Evolutionary conservation across 768 basidiomycete genomes (phyloP).

Genomic region (Leccinum arenicola): DNA sequence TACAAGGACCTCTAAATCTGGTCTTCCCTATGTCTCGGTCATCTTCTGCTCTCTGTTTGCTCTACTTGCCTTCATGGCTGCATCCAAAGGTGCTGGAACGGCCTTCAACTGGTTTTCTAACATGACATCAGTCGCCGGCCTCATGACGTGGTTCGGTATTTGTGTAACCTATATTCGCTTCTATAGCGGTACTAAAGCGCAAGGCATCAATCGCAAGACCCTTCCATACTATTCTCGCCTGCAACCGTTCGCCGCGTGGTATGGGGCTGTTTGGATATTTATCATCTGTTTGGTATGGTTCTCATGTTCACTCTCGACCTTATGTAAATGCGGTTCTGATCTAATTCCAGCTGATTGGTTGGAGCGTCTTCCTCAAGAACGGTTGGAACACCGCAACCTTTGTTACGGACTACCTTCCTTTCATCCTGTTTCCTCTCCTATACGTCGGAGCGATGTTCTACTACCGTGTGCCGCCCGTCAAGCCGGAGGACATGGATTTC

Average conservation of each 20-base stretch:
- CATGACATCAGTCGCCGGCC: constrained; percentile 63
- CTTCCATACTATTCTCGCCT: constrained; percentile 70
- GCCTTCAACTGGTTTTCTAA: constrained; percentile 83
- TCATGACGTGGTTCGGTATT: constrained; percentile 83
- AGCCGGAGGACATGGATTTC: constrained; percentile 80
- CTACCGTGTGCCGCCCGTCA: constrained; percentile 23
- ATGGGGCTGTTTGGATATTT: constrained; percentile 31
- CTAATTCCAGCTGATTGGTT: constrained; percentile 46
- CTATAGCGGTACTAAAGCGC: constrained; percentile 74
- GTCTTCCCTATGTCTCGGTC: constrained; percentile 76
- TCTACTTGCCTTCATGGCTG: constrained; percentile 78
- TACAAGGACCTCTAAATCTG: constrained; percentile 59
- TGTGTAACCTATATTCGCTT: constrained; percentile 78
- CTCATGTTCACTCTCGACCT: not conserved
- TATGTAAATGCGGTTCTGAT: constrained; percentile 21
- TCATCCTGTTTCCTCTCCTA: constrained; percentile 70
- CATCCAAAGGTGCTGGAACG: constrained; percentile 57
- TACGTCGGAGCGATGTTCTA: constrained; percentile 61
- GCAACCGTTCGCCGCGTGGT: constrained; percentile 78
- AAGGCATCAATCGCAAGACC: constrained; percentile 67
- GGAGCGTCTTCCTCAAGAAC: constrained; percentile 49
- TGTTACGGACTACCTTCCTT: constrained; percentile 79
- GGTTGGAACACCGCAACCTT: constrained; percentile 62
- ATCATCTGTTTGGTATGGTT: constrained; percentile 61
- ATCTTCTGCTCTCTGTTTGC: constrained; percentile 68